phyloP scores from a whole-genome alignment of 2,329 filamentous ascomycete species.

The Plectosphaerella sp. region DNA sequence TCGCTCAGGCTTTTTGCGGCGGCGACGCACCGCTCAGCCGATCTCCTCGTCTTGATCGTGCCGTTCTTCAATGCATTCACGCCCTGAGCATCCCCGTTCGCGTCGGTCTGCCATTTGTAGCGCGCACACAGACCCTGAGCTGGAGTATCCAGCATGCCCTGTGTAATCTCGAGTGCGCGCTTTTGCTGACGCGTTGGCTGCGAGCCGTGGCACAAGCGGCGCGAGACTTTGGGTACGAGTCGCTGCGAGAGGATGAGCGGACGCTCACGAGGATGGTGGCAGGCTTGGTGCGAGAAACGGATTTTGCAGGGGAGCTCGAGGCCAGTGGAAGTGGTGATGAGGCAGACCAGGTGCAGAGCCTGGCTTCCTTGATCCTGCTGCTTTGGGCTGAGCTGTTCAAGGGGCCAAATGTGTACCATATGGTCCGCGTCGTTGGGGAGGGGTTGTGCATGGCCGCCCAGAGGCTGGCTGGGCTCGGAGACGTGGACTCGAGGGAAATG shows the following conservation, averaged over 20 bases:
- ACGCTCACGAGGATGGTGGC: constrained; percentile 15
- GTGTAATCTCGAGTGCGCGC: constrained; percentile 47
- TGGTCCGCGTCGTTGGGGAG: constrained; percentile 16
- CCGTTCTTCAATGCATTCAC: constrained; percentile 47
- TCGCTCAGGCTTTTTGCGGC: constrained; percentile 32
- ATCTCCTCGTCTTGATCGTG: constrained; percentile 40
- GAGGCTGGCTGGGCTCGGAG: not conserved
- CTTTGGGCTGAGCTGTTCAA: constrained; percentile 25
- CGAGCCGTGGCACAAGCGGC: constrained; percentile 10
- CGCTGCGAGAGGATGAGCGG: constrained; percentile 13
- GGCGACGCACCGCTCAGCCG: constrained; percentile 28
- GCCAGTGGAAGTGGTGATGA: constrained; percentile 8
- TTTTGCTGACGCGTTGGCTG: constrained; percentile 39
- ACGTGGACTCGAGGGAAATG: no score
- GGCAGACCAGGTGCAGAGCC: constrained; percentile 11
- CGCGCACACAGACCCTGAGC: constrained; percentile 46
- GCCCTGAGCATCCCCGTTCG: constrained; percentile 49
- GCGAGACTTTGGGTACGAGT: constrained; percentile 6
- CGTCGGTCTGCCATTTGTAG: constrained; percentile 48
- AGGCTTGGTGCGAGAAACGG: constrained; percentile 18
- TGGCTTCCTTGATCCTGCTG: constrained; percentile 15
- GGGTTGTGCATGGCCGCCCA: constrained; percentile 11
- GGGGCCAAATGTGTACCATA: constrained; percentile 20
- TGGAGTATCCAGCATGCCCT: constrained; percentile 52
- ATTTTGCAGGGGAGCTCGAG: constrained; percentile 11